phyloP scores from a whole-genome alignment of 768 basidiomycete genomes.

The Psilocybe sp. region DNA sequence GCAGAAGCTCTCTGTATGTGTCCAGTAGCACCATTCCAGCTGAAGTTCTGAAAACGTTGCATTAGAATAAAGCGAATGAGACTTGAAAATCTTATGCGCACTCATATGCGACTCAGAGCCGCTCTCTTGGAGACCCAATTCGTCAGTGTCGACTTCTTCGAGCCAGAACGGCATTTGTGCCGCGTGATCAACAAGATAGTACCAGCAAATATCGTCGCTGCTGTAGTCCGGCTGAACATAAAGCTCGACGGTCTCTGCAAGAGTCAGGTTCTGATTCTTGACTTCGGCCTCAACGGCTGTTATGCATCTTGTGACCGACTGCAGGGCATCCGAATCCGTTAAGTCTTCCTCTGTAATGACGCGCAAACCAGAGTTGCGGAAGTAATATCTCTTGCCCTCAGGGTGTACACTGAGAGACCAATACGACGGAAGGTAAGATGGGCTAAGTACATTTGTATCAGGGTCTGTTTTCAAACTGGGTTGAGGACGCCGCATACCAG shows the following conservation, averaged over 20 bases:
- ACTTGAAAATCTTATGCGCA: conserved; percentile 23
- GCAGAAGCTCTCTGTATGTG: conserved; percentile 61
- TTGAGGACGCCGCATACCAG: conserved; percentile 10
- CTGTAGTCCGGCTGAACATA: conserved; percentile 40
- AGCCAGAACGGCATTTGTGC: conserved; percentile 55
- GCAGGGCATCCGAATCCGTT: conserved; percentile 31
- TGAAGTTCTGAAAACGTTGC: conserved; percentile 32
- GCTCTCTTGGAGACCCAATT: conserved; percentile 40
- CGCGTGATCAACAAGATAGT: conserved; percentile 55
- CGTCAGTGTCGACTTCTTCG: conserved; percentile 38
- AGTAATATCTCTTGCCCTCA: conserved; percentile 60
- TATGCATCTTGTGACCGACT: conserved; percentile 36
- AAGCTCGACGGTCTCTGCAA: conserved; percentile 44
- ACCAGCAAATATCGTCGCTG: conserved; percentile 39
- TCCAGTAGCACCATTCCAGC: conserved; percentile 57
- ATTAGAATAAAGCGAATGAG: background rate
- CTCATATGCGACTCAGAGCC: conserved; percentile 53
- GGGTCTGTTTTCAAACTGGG: background rate
- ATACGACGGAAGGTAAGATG: conserved; percentile 40
- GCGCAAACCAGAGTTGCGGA: conserved; percentile 27
- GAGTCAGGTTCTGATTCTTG: conserved; percentile 23
- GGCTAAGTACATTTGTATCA: conserved; percentile 23
- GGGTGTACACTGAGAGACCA: conserved; percentile 55
- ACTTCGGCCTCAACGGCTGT: conserved; percentile 30
- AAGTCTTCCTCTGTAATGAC: conserved; percentile 60